These are phyloP conservation scores for Sarocladium brachiariae DNA, from an alignment of 2,329 filamentous ascomycete genomes.

Conservation along the genomic window DNA sequence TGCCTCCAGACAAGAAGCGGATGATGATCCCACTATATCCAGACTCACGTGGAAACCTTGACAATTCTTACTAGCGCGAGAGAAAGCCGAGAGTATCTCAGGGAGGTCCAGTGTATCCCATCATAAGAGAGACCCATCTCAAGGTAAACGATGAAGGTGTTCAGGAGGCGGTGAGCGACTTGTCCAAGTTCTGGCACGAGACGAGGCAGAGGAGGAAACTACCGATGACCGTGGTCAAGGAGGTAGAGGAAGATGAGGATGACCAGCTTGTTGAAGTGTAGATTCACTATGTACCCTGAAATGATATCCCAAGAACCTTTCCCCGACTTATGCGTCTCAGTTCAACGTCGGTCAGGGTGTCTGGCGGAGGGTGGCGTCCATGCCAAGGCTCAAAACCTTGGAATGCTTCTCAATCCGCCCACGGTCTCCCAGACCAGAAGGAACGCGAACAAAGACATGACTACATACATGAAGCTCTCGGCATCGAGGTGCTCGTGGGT, in stretches of 20 bases:
- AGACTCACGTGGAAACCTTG: slow-evolving; percentile 84
- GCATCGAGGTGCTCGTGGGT: slow-evolving; percentile 25
- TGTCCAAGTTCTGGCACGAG: slow-evolving; percentile 81
- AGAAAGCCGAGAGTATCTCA: slow-evolving; percentile 66
- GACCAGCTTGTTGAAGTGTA: slow-evolving; percentile 50
- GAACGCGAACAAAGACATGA: slow-evolving; percentile 36
- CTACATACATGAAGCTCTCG: slow-evolving; percentile 30
- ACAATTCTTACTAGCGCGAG: slow-evolving; percentile 74
- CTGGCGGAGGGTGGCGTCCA: slow-evolving; percentile 20
- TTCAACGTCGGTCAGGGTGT: slow-evolving; percentile 16
- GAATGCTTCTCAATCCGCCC: slow-evolving; percentile 25
- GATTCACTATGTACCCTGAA: too few species aligned
- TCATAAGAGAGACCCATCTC: slow-evolving; percentile 79
- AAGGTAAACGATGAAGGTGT: slow-evolving; percentile 73
- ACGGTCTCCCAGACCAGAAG: slow-evolving; percentile 38
- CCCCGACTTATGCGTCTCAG: not conserved
- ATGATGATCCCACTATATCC: slow-evolving; percentile 70
- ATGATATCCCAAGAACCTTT: too few species aligned
- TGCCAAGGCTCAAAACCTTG: slow-evolving; percentile 28
- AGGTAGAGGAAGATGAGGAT: slow-evolving; percentile 43
- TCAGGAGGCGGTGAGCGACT: slow-evolving; percentile 74
- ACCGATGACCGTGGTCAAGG: slow-evolving; percentile 25
- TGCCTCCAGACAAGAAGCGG: slow-evolving; percentile 87
- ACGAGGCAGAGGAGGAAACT: slow-evolving; percentile 49
- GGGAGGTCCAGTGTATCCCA: slow-evolving; percentile 79